These are phyloP conservation scores for Candida namnaoensis DNA, from an alignment of 805 yeast species.

Conservation along the genomic window DNA sequence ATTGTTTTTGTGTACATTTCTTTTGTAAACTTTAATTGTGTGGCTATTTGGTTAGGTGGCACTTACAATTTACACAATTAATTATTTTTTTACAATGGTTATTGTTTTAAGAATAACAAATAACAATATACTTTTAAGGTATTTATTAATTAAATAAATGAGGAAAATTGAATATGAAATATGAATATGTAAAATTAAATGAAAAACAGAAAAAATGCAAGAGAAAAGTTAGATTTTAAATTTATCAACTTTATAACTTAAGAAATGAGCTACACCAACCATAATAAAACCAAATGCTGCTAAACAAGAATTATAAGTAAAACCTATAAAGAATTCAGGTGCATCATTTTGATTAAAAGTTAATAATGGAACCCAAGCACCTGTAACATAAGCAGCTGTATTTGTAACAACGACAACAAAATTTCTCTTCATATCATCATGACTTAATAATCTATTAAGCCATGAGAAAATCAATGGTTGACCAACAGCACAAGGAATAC, in stretches of 20 bases:
- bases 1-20: too few relatives aligned
- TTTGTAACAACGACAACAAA: constrained; percentile 27
- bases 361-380: constrained; percentile 29
- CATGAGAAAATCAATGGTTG: constrained; percentile 46
- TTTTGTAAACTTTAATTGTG: too few relatives aligned
- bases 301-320: constrained; percentile 25
- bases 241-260: constrained; percentile 12
- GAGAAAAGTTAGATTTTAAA: neutral
- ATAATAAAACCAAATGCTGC: constrained; percentile 21
- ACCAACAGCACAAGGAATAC: constrained; percentile 39
- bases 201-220: neutral
- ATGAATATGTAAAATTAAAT: neutral
- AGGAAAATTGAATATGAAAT: too few relatives aligned
- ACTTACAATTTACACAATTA: too few relatives aligned
- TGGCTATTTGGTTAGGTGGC: too few relatives aligned
- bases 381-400: constrained; percentile 28
- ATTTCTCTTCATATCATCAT: constrained; percentile 17
- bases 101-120: too few relatives aligned
- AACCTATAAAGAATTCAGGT: constrained; percentile 26
- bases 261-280: constrained; percentile 15
- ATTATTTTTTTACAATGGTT: too few relatives aligned
- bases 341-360: constrained; percentile 25
- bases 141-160: too few relatives aligned
- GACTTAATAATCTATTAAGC: constrained; percentile 35
- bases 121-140: too few relatives aligned